These are phyloP conservation scores for Claviceps pusilla DNA, from an alignment of 2,329 filamentous ascomycete species.

Conservation along the genomic window DNA sequence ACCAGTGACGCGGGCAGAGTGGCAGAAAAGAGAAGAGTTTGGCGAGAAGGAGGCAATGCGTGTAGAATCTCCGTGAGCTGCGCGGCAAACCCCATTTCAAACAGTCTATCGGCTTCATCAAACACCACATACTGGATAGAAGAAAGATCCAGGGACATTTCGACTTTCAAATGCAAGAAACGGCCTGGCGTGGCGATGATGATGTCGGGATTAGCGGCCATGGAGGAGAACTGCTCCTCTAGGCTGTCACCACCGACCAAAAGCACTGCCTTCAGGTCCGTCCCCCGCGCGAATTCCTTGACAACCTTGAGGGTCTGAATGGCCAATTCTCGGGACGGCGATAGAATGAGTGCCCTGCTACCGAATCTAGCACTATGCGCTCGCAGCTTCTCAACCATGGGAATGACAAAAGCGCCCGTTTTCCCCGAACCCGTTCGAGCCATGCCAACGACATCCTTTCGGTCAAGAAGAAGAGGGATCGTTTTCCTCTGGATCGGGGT, in stretches of 20 bases:
- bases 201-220: conserved; percentile 92
- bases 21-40: conserved; percentile 89
- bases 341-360: conserved; percentile 72
- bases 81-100: conserved; percentile 95
- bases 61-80: conserved; percentile 89
- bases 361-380: conserved; percentile 77
- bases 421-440: conserved; percentile 97
- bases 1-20: conserved; percentile 88
- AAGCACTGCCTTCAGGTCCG: conserved; percentile 78
- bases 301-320: conserved; percentile 92
- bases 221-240: conserved; percentile 85
- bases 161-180: conserved; percentile 91
- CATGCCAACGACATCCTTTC: conserved; percentile 97
- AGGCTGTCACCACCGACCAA: conserved; percentile 90
- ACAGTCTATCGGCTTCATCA: conserved; percentile 89
- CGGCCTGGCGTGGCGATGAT: conserved; percentile 93
- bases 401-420: conserved; percentile 94
- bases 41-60: conserved; percentile 66
- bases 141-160: conserved; percentile 84
- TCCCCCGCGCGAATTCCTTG: conserved; percentile 81
- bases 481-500: conserved; percentile 96
- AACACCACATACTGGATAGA: conserved; percentile 92
- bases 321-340: conserved; percentile 84
- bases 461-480: conserved; percentile 77
- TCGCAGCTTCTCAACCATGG: conserved; percentile 91